phyloP scores from a whole-genome alignment of 768 basidiomycete species.

The Naganishia antarctica region DNA sequence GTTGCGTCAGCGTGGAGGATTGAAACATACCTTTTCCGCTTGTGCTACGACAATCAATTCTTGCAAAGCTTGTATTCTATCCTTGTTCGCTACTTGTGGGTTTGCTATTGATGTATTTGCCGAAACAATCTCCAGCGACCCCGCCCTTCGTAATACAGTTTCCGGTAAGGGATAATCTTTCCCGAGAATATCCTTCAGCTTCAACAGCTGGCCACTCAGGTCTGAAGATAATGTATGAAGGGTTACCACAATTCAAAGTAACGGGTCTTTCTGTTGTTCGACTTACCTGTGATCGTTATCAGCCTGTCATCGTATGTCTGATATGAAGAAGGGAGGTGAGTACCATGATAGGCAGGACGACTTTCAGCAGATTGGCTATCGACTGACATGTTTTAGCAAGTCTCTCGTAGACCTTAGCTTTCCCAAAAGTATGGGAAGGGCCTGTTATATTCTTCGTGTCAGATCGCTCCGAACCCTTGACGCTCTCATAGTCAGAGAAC shows the following conservation, averaged over 20 bases:
- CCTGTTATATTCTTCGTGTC: neutral
- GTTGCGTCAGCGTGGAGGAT: neutral
- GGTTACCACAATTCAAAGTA: neutral
- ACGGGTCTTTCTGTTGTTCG: neutral
- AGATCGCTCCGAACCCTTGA: neutral
- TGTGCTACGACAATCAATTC: conserved; percentile 1
- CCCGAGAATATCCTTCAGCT: conserved; percentile 10
- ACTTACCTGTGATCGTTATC: conserved; percentile 5
- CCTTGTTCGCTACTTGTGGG: neutral
- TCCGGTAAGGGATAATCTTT: conserved; percentile 15
- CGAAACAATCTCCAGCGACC: neutral
- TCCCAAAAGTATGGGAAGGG: conserved; percentile 14
- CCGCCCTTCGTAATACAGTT: neutral
- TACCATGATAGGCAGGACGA: too few species aligned
- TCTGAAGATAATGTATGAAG: neutral
- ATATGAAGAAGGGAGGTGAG: neutral
- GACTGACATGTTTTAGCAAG: conserved; percentile 21
- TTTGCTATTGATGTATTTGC: neutral
- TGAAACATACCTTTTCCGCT: conserved; percentile 27
- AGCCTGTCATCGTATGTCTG: conserved; percentile 21
- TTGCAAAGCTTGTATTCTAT: conserved; percentile 17
- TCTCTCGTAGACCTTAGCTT: conserved; percentile 8
- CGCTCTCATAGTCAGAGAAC: too few species aligned
- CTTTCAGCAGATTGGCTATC: neutral
- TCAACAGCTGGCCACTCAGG: neutral